Base-by-base conservation (phyloP, 345 rosid genomes). In the Salix viminalis region DNA sequence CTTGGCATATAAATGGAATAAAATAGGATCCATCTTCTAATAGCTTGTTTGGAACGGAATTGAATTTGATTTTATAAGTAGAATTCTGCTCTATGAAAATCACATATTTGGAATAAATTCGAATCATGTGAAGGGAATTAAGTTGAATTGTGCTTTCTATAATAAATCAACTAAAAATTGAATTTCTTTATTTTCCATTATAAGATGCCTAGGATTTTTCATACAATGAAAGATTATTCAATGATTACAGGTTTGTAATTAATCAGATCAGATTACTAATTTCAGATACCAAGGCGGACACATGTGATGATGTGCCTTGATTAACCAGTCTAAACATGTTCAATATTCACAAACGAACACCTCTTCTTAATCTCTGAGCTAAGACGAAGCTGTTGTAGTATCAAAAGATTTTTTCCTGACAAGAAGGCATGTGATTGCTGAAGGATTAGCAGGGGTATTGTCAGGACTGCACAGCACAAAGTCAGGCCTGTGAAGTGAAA, bases 321-420 rank as follows among this genome's bases (percentile, higher is more conserved):
- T 75, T 44, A 66, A 73, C 52, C 41, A 74, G 21, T 62, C 42
- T 62, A 71, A 75, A 28, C 61, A 60, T 69, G n/a, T 24, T 34
- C 41, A 71, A 71, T 71, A 73, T 67, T 79, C 73, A 79, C 77
- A 60, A 34, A 61, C 23, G 16, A 41, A 52, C 18, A n/a, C 71
- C 39, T 67, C 65, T 68, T 50, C 67, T 72, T 39, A 75, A 69
- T 75, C 74, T 37, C 46, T 79, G 67, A 26, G 69, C 75, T 72
- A 76, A 65, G 75, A 65, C 52, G 85, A 72, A 73, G 74, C 74
- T 62, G 83, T 71, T 50, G 86, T 44, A 26, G 86, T 78, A 65
- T 89, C 92, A 30, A 91, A 91, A 23, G 92, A 87, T 79, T 74
- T 89, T 84, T 85, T 91, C 88, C 92, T 89, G 6, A 89, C 86